Percentiles rank a stretch among this genome's conserved stretches.
These are phyloP conservation scores for Cyathus striatus DNA, from an alignment of 768 basidiomycete genomes.

Conservation along the genomic window DNA sequence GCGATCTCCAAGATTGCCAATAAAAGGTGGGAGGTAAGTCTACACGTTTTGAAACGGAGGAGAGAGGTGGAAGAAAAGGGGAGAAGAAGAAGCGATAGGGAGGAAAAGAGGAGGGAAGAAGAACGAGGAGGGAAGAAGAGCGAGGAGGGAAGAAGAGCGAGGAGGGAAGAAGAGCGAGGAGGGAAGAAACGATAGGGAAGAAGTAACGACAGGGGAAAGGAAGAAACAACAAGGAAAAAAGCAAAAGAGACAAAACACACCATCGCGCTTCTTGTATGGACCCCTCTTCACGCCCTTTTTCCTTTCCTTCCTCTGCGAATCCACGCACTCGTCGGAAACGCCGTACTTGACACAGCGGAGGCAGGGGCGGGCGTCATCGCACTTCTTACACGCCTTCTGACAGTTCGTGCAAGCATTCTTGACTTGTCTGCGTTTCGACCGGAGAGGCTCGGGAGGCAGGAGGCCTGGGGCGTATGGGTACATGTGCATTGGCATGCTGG, in stretches of 20 bases:
- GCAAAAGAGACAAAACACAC: conserved; percentile 53
- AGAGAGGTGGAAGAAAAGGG: too few relatives aligned
- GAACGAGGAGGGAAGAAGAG: too few relatives aligned
- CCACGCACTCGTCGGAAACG: conserved; percentile 79
- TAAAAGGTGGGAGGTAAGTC: too few relatives aligned
- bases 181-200: too few relatives aligned
- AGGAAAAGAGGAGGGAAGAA: too few relatives aligned
- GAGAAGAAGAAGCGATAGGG: too few relatives aligned
- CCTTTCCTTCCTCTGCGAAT: conserved; percentile 89
- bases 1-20: too few relatives aligned
- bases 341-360: conserved; percentile 92
- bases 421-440: conserved; percentile 81
- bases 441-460: conserved; percentile 42
- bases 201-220: conserved; percentile 12
- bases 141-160: too few relatives aligned
- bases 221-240: too few relatives aligned
- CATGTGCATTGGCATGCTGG: conserved; percentile 61
- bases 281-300: conserved; percentile 84
- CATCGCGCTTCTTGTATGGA: conserved; percentile 95
- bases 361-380: conserved; percentile 88
- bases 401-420: conserved; percentile 91
- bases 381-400: conserved; percentile 90
- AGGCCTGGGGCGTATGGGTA: conserved; percentile 57
- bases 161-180: too few relatives aligned
- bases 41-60: too few relatives aligned